Percentiles rank a stretch among this genome's conserved stretches.
Conservation (phyloP, 257 asterid genomes). For the Solanum tacnaense region DNA sequence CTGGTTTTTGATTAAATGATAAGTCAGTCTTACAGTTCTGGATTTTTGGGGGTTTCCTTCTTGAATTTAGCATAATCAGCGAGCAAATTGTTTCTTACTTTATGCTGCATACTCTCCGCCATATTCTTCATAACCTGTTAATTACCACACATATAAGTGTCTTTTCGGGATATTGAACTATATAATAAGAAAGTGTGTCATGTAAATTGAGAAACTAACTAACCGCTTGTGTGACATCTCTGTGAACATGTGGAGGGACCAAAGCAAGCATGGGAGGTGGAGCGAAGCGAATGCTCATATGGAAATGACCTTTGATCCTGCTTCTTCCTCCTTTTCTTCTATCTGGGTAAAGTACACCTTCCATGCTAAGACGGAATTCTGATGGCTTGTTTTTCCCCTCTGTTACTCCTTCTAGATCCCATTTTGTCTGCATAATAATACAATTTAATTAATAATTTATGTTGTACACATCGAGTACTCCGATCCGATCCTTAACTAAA, state of each 20-base stretch:
- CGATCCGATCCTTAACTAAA: too few species aligned
- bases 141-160: neutral
- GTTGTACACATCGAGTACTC: neutral
- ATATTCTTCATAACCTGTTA: neutral
- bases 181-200: too few species aligned
- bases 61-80: neutral
- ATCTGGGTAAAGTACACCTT: neutral
- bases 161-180: too few species aligned
- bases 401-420: neutral
- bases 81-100: neutral
- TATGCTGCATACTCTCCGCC: neutral
- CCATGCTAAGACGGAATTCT: neutral
- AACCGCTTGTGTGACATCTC: neutral
- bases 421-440: neutral
- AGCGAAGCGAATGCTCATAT: neutral
- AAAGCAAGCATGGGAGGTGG: neutral
- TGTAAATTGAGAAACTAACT: neutral
- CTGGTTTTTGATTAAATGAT: neutral
- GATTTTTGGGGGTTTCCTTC: neutral
- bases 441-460: fast-evolving
- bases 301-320: neutral
- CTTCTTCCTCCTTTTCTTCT: neutral
- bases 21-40: neutral
- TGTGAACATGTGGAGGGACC: neutral
- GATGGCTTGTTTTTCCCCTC: neutral